A percentile compares a stretch with the other conserved stretches of the same genome.
phyloP scores from a whole-genome alignment of 257 asterid species.

The Solanum pinnatisectum region DNA sequence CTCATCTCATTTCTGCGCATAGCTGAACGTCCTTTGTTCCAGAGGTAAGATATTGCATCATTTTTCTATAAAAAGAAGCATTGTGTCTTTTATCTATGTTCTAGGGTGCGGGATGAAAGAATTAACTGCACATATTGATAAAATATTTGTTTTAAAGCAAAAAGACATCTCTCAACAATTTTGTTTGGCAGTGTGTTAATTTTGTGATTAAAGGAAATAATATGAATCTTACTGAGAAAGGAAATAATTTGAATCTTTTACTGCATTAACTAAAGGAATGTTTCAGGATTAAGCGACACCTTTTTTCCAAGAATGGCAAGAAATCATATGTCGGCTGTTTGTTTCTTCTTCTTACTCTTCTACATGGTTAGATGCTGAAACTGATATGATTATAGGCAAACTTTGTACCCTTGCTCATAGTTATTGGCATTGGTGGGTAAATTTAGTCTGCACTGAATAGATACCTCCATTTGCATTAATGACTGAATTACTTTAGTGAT shows the following conservation, averaged over 20 bases:
- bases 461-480: background rate
- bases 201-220: background rate
- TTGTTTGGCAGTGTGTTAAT: background rate
- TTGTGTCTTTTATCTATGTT: background rate
- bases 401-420: background rate
- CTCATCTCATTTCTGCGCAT: constrained; percentile 73
- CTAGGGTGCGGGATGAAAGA: background rate
- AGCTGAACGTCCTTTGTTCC: constrained; percentile 77
- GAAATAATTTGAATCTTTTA: background rate
- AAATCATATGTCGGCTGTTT: background rate
- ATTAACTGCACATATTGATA: background rate
- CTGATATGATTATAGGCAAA: background rate
- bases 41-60: constrained; percentile 41
- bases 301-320: background rate
- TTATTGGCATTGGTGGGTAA: background rate
- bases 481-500: background rate
- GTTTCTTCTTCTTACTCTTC: background rate
- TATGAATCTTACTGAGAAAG: background rate
- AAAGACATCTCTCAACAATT: background rate
- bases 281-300: background rate
- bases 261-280: background rate
- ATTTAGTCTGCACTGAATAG: background rate
- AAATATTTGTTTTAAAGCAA: background rate
- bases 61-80: background rate
- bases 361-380: background rate